Evolutionary conservation across 2,329 filamentous ascomycete species (phyloP), one percentile per base, ranked within the genome.

Genomic region (Massarina eburnea): DNA sequence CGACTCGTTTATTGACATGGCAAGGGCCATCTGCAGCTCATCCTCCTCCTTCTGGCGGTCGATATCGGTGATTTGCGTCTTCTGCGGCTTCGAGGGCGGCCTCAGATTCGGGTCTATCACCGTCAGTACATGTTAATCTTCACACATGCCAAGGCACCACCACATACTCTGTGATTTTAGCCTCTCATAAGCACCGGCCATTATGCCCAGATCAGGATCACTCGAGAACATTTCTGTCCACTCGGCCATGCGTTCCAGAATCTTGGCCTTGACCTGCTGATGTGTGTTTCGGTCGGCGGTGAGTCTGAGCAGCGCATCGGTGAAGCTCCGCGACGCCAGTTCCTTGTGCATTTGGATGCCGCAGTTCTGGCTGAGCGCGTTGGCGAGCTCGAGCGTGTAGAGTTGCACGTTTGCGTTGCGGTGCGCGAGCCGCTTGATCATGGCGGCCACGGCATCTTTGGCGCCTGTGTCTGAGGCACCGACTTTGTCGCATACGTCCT

Each of bases 41-140:
- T 97, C 91, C 51, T 99, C 94, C 72, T 99, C 94, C 73, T 95
- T 96, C 71, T 90, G 88, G 53, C 94, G 83, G 71, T 99, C 94
- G 37, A 87, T 61, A 26, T 95, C 88, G 36, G 92, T 96, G 52
- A 99, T 90, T 58, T 90, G 85, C 50, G 86, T 89, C 79, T 99
- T 99, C 61, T 87, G 87, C 3, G 94, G 94, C 55, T 95, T 95
- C 45, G 91, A 96, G 1, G 94, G 94, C 14, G 91, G 82, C 53
- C 95, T 89, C 43, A 99, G 75, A 55, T 89, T 92, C 3, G 94
- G 94, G 73, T 99, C 92, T 81, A 42, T 71, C 77, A 76, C 38
- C 45, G 45, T 62, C 30, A 66, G 57, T 37, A 9, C 33, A 8
- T 21, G n/a, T 6, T 2, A 3, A 3, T 10, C 2, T 8, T 1